Percentiles rank a stretch among this genome's conserved stretches.
Evolutionary conservation across 768 basidiomycete genomes (phyloP).

Genomic region (Botryobasidium botryosum): DNA sequence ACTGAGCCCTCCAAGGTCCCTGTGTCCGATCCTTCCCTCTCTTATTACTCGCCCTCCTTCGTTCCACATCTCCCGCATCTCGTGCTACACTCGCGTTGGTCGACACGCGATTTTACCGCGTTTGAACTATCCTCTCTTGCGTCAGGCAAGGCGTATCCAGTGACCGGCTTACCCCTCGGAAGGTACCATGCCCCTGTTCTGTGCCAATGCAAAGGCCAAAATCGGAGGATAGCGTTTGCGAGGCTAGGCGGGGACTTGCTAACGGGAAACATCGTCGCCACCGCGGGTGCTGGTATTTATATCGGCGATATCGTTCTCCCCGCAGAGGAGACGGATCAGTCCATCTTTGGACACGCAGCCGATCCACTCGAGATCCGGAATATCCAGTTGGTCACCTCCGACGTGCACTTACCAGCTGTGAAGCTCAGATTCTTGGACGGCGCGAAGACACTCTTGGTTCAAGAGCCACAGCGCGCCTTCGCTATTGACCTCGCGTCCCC

Average conservation of each 20-base stretch:
- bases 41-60: conserved; percentile 57
- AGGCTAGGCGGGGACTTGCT: conserved; percentile 42
- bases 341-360: no score
- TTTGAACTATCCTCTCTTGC: conserved; percentile 46
- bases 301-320: conserved; percentile 42
- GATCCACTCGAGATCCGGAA: conserved; percentile 32
- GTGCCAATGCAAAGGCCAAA: conserved; percentile 19
- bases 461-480: conserved; percentile 34
- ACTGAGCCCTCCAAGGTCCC: conserved; percentile 22
- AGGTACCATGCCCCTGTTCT: conserved; percentile 46
- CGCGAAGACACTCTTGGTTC: conserved; percentile 35
- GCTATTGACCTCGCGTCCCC: conserved; percentile 31
- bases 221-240: conserved; percentile 41
- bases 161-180: conserved; percentile 43
- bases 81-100: conserved; percentile 53
- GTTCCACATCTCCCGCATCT: conserved; percentile 32
- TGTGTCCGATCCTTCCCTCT: conserved; percentile 27
- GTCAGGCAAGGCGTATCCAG: conserved; percentile 28
- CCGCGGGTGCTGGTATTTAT: conserved; percentile 45
- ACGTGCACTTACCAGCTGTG: no score
- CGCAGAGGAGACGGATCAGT: no score
- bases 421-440: conserved; percentile 41
- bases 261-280: conserved; percentile 49
- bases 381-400: conserved; percentile 32
- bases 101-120: conserved; percentile 39